Evolutionary conservation across 1,284 basidiomycete genomes (phyloP).

Genomic region (Cryptococcus depauperatus): DNA sequence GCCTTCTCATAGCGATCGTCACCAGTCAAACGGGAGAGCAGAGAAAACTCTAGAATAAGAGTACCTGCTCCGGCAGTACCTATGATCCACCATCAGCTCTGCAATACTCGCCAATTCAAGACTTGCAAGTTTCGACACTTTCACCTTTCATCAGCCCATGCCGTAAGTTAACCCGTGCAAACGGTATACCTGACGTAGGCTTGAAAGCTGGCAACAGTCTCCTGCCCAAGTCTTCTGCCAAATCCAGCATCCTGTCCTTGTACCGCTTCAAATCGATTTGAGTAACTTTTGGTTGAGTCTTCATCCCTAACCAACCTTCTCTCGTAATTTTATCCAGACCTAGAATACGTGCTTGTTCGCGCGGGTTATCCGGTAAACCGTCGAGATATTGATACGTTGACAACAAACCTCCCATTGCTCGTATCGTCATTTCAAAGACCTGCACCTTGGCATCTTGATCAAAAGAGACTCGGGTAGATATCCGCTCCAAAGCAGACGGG

Average conservation of each 20-base stretch:
- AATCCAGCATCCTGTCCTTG: constrained; percentile 55
- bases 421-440: constrained; percentile 62
- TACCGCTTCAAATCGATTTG: constrained; percentile 71
- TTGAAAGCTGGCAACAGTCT: constrained; percentile 79
- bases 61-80: constrained; percentile 88
- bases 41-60: constrained; percentile 83
- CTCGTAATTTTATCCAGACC: constrained; percentile 10
- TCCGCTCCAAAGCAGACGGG: constrained; percentile 29
- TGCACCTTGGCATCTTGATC: constrained; percentile 53
- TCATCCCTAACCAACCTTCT: constrained; percentile 6
- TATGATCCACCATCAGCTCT: constrained; percentile 57
- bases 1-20: constrained; percentile 68
- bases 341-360: constrained; percentile 15
- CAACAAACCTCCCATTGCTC: constrained; percentile 77
- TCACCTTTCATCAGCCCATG: constrained; percentile 34
- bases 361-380: constrained; percentile 40
- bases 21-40: constrained; percentile 75
- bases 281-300: constrained; percentile 20
- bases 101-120: constrained; percentile 42
- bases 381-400: constrained; percentile 70
- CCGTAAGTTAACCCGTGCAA: constrained; percentile 59
- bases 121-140: constrained; percentile 39
- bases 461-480: constrained; percentile 28
- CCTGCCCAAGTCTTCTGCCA: constrained; percentile 77
- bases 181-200: constrained; percentile 80